A percentile compares a stretch with the other conserved stretches of the same genome.
Evolutionary conservation across 1,284 basidiomycete genomes (phyloP).

Genomic region (Ceratobasidium sp.): DNA sequence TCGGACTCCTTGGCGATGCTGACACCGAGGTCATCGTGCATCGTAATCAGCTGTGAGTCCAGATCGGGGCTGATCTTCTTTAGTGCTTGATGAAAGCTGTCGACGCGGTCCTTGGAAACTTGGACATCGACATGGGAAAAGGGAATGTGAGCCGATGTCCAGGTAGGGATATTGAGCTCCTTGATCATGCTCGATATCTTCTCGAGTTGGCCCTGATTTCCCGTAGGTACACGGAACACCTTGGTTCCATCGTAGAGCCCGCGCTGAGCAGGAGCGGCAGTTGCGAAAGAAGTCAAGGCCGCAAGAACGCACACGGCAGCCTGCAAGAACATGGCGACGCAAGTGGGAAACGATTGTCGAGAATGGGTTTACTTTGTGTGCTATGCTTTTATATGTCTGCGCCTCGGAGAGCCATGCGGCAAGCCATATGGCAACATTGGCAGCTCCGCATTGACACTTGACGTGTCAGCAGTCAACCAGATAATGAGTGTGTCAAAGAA

Average conservation of each 20-base stretch:
- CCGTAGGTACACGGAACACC: conserved; percentile 20
- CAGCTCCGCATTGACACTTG: background rate
- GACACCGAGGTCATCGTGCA: conserved; percentile 17
- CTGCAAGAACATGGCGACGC: background rate
- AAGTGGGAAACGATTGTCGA: too few species aligned
- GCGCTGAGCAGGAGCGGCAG: background rate
- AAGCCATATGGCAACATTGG: background rate
- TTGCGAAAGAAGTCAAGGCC: conserved; percentile 2
- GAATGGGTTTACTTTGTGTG: too few species aligned
- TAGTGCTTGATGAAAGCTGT: conserved; percentile 6
- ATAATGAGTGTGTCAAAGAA: background rate
- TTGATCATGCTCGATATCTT: conserved; percentile 12
- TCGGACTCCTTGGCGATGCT: conserved; percentile 28
- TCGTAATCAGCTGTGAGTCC: conserved; percentile 20
- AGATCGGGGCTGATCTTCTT: background rate
- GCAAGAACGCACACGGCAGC: background rate
- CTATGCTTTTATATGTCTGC: background rate
- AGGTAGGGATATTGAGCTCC: conserved; percentile 9
- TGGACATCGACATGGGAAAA: conserved; percentile 26
- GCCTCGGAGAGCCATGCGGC: background rate
- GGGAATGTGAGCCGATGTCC: conserved; percentile 13
- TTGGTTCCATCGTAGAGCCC: conserved; percentile 13
- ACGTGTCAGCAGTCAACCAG: background rate
- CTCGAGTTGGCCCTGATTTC: conserved; percentile 15
- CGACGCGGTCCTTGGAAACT: conserved; percentile 16